A percentile compares a stretch with the other conserved stretches of the same genome.
These are phyloP conservation scores for Thraustochytrium sp. DNA, from an alignment of 352 stramenopile genomes.

Conservation along the genomic window DNA sequence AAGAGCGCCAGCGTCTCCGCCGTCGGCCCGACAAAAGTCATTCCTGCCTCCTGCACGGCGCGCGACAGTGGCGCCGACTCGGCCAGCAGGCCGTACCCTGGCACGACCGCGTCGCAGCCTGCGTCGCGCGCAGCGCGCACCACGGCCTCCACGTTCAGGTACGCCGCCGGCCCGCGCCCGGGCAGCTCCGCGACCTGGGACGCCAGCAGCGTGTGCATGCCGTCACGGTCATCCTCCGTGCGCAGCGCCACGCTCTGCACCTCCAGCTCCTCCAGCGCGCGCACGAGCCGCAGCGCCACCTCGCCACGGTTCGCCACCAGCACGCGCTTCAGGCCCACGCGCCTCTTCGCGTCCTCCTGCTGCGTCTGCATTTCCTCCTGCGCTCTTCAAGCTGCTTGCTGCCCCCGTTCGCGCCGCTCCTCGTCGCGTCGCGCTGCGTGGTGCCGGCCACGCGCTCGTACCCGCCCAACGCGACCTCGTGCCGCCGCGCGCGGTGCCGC, in stretches of 20 bases:
- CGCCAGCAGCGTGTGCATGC: constrained; percentile 90
- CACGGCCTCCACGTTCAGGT: constrained; percentile 89
- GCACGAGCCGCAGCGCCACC: constrained; percentile 93
- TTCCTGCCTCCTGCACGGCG: constrained; percentile 77
- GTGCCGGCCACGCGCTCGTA: no score
- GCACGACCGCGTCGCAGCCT: constrained; percentile 87
- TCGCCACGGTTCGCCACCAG: constrained; percentile 96
- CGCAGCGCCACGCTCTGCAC: constrained; percentile 78
- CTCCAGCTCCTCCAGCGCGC: constrained; percentile 83
- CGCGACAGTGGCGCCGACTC: constrained; percentile 90
- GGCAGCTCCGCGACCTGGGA: constrained; percentile 73
- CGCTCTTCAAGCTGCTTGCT: no score
- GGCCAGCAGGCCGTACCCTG: constrained; percentile 93
- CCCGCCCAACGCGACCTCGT: no score
- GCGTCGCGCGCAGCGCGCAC: constrained; percentile 81
- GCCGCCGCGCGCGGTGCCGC: no score
- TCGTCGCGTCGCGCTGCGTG: no score
- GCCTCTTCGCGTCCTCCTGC: no score
- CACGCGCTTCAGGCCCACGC: constrained; percentile 83
- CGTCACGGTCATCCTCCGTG: constrained; percentile 79
- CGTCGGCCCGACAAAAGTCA: constrained; percentile 90
- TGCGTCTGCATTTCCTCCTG: no score
- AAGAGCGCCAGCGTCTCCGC: constrained; percentile 80
- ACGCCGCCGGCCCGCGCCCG: constrained; percentile 60
- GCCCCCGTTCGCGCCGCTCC: no score